Conservation (phyloP, 352 stramenopile species). For the Blastocystis hominis region DNA sequence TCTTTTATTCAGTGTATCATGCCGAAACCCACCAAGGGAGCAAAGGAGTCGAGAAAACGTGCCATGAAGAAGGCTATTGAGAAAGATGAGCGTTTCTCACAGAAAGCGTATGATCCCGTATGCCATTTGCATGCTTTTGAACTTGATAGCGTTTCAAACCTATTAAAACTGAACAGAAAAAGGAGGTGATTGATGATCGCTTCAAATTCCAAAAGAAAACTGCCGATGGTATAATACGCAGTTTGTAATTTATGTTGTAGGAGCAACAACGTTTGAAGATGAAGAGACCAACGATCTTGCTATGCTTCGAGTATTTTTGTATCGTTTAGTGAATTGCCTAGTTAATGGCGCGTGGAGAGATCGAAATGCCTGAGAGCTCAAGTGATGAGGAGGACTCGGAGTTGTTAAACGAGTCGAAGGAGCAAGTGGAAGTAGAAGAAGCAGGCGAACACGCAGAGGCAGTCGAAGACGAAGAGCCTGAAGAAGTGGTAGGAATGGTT, state of each 20-base stretch:
- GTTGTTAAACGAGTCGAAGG: background rate
- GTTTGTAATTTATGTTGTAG: background rate
- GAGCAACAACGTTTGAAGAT: background rate
- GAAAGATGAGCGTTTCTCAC: conserved; percentile 38
- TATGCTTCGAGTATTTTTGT: background rate
- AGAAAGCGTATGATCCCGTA: background rate
- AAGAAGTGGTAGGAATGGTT: background rate
- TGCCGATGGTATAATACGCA: background rate
- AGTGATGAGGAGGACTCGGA: background rate
- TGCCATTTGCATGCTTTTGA: background rate
- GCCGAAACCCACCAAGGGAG: background rate
- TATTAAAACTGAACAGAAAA: background rate
- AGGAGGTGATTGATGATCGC: conserved; percentile 18
- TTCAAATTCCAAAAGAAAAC: conserved; percentile 24
- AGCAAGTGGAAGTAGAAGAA: conserved; percentile 1
- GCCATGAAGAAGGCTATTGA: conserved; percentile 23
- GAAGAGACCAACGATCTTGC: background rate
- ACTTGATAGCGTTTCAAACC: background rate
- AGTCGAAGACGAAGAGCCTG: background rate
- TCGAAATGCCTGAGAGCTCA: conserved; percentile 2
- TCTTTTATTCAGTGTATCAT: background rate
- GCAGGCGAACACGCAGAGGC: background rate
- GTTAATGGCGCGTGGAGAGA: conserved; percentile 7
- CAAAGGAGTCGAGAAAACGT: background rate
- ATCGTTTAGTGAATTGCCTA: background rate